Base-by-base conservation (phyloP, 163 green algal species). In the Prototheca stagnorum region DNA sequence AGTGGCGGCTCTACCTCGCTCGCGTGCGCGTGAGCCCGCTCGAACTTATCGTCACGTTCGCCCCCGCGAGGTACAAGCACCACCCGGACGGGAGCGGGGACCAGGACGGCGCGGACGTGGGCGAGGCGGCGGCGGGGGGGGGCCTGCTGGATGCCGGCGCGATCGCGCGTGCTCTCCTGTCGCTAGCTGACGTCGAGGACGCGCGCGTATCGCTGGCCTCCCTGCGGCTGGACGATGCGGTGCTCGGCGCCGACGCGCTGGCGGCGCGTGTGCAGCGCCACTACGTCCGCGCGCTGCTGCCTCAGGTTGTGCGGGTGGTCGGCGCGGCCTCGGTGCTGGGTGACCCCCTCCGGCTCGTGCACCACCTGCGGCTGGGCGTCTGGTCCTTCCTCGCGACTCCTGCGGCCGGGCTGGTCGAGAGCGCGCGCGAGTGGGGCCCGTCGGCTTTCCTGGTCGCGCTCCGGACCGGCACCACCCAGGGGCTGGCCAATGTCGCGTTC, bases 351-450 rank as follows among this genome's bases (percentile, higher is more conserved):
- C 47, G 67, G n/a, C 62, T 92, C 29, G 45, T 90, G 15, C 68
- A 79, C 28, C 76, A 79, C 33, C 65, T 89, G 40, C 74, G 72
- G 1, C 35, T 85, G 29, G 81, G 81, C 9, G 68, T 91, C 2
- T 91, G 79, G 78, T 61, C 78, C 39, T 71, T 93, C 24, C 46
- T 92, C 34, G 64, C 72, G n/a, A 73, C 71, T 26, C 81, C 81
- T 0, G 72, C 70, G 15, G 48, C 47, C 21, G 61, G 72, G 2
- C 57, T 84, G 51, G 51, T 71, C 26, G 46, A 68, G 17, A 70
- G 53, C 29, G 62, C 74, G 12, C 49, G 56, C 27, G 47, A 57
- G 33, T 36, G 44, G 1, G 56, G 61, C 2, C 58, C 55, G 5
- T 21, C 28, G 6, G 37, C 61, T 25, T 56, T 63, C 46, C 17